Conservation (phyloP, 75 land plant species). For the Cupressus sempervirens region DNA sequence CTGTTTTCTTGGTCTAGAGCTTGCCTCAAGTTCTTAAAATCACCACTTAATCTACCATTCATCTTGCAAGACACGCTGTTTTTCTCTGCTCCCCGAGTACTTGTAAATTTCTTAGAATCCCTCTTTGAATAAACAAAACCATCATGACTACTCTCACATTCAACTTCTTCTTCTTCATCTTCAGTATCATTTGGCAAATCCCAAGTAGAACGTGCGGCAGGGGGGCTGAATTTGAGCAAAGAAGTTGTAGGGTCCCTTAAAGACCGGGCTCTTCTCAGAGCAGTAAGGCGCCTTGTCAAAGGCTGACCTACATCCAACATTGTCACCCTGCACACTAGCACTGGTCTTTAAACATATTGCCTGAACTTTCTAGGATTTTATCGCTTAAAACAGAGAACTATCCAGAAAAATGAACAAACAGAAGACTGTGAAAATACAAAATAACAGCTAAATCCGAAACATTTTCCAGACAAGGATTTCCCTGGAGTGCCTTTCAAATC, state of each 20-base stretch:
- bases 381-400: not conserved
- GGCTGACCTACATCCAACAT: slow-evolving; percentile 51
- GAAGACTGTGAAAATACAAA: not conserved
- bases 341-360: not conserved
- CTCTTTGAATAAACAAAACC: not conserved
- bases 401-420: not conserved
- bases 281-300: slow-evolving; percentile 48
- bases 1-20: not conserved
- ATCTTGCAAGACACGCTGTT: not conserved
- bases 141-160: not conserved
- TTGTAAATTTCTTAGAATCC: not conserved
- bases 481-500: not conserved
- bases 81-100: not conserved
- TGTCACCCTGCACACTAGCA: not conserved
- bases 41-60: slow-evolving; percentile 3
- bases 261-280: slow-evolving; percentile 56
- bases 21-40: not conserved
- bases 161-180: not conserved
- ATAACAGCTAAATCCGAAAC: not conserved
- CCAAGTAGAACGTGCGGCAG: slow-evolving; percentile 32
- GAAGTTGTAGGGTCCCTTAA: slow-evolving; percentile 77
- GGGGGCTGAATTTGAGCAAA: slow-evolving; percentile 41
- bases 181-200: slow-evolving; percentile 13
- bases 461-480: not conserved
- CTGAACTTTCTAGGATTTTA: not conserved